Base-by-base conservation (phyloP, 768 basidiomycete species). In the Phylloporus sp. region DNA sequence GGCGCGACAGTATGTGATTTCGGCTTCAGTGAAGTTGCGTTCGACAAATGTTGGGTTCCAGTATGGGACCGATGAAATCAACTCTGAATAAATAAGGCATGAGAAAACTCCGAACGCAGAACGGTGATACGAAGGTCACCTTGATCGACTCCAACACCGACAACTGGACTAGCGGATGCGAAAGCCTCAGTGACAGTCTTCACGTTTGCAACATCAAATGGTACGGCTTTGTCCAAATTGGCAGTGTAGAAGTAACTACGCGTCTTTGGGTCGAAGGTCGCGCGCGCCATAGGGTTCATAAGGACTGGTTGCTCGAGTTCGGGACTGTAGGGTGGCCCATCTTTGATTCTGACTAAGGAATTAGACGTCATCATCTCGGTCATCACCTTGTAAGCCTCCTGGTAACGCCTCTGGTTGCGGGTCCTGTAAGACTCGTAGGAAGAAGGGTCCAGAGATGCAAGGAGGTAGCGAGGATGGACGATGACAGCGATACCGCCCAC, bases 281-380 rank as follows among this genome's bases (percentile, higher is more conserved):
- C 84, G n/a, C 95, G 80, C 11, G 93, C 94, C 67, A 92, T 71
- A 0, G 95, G 90, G 76, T 98, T 98, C 63, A 97, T 74, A 32
- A 97, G 77, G 32, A 96, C 90, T 24, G 82, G 77, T 40, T 74
- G 76, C 68, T 98, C 96, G 53, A 95, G 77, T 51, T 98, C 94
- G 41, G 78, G 75, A 38, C 76, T 69, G 71, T 92, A 98, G 15
- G 94, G 93, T 18, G 94, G 90, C 27, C 80, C 77, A 22, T 95
- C 94, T 74, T 97, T 96, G 77, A 97, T 82, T 73, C 87, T 86
- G 59, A 98, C 93, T 34, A 98, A 76, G 21, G 84, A 84, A 69
- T 95, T 92, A 66, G 80, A 82, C 66, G 88, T 91, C 86, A 97
- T 89, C 82, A 95, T 91, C 60, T 90, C 86, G 48, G 88, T 91